Conservation (phyloP, 140 eudicot genomes). For the Anethum foeniculum region DNA sequence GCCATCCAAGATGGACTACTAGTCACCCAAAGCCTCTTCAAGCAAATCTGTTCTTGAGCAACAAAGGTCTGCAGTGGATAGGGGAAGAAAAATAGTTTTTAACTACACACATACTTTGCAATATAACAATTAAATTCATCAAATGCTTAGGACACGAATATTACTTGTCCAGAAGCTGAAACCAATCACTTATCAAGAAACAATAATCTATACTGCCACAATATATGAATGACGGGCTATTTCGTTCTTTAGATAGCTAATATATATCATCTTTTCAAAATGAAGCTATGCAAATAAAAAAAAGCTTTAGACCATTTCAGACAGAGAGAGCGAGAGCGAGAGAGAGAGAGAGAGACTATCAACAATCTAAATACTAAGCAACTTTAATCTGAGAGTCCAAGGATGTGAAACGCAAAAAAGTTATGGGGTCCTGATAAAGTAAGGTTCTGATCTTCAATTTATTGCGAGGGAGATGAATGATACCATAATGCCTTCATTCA, state of each 20-base stretch:
- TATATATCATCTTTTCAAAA: neutral
- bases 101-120: neutral
- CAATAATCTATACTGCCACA: neutral
- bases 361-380: neutral
- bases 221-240: neutral
- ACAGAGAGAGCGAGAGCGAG: too few species aligned
- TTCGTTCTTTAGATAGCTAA: neutral
- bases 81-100: slow-evolving; percentile 11
- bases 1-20: slow-evolving; percentile 50
- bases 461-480: neutral
- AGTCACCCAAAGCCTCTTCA: slow-evolving; percentile 61
- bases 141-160: neutral
- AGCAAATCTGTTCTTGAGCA: slow-evolving; percentile 89
- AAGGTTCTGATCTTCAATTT: neutral
- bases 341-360: neutral
- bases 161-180: neutral
- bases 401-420: neutral
- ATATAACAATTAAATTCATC: neutral
- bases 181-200: neutral
- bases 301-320: neutral
- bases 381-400: neutral
- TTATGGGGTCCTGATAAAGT: neutral
- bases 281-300: neutral
- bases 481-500: neutral
- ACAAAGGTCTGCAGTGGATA: slow-evolving; percentile 51